Percentiles rank a stretch among this genome's conserved stretches.
These are phyloP conservation scores for Aspergillus wentii DNA, from an alignment of 495 filamentous ascomycete genomes.

Conservation along the genomic window DNA sequence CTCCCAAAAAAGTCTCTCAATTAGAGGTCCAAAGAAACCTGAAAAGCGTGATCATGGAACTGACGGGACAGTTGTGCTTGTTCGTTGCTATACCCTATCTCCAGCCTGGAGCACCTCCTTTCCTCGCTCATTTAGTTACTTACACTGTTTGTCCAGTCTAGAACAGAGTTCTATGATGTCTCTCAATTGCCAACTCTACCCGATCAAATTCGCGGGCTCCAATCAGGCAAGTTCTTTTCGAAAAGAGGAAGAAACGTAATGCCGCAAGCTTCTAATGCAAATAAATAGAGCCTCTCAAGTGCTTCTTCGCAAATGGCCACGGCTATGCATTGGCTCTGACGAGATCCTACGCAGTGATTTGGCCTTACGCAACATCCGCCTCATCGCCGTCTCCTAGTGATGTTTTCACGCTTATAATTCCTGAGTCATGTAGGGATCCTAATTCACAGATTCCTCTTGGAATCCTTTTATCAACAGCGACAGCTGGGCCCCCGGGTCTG, in stretches of 20 bases:
- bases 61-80: slow-evolving; percentile 60
- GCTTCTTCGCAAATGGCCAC: slow-evolving; percentile 57
- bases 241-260: too few species aligned
- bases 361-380: slow-evolving; percentile 64
- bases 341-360: slow-evolving; percentile 74
- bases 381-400: slow-evolving; percentile 58
- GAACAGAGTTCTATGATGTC: slow-evolving; percentile 81
- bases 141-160: slow-evolving; percentile 56
- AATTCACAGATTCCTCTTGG: slow-evolving; percentile 72
- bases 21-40: slow-evolving; percentile 53
- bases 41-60: slow-evolving; percentile 42
- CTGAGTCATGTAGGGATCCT: slow-evolving; percentile 59
- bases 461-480: slow-evolving; percentile 68
- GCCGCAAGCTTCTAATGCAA: background rate
- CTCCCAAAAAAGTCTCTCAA: slow-evolving; percentile 47
- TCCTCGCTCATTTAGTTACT: too few species aligned
- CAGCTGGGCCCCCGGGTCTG: slow-evolving; percentile 72
- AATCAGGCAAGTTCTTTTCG: slow-evolving; percentile 51
- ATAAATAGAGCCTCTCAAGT: slow-evolving; percentile 32
- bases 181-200: slow-evolving; percentile 79
- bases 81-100: slow-evolving; percentile 30
- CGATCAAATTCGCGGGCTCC: slow-evolving; percentile 59
- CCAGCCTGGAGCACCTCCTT: too few species aligned
- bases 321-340: slow-evolving; percentile 78
- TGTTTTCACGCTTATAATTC: slow-evolving; percentile 70